Conservation (phyloP, 192 early-diverging fungal species). For the Phycomyces blakesleeanus region DNA sequence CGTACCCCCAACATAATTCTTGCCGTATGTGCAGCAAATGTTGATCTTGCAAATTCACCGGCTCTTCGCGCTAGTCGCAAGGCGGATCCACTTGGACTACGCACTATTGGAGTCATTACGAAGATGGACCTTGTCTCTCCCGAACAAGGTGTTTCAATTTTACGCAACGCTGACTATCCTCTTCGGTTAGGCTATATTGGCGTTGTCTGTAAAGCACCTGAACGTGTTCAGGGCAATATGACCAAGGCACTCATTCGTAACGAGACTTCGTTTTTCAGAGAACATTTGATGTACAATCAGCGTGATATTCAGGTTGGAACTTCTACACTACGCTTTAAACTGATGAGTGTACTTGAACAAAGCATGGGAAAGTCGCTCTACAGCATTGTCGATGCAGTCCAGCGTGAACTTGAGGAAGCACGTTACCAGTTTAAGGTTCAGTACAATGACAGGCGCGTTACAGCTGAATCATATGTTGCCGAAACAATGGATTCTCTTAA, state of each 20-base stretch:
- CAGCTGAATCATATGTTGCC: conserved; percentile 93
- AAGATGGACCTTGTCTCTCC: conserved; percentile 89
- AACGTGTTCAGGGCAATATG: conserved; percentile 38
- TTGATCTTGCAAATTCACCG: conserved; percentile 84
- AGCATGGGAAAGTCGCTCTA: conserved; percentile 84
- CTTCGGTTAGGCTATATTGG: conserved; percentile 94
- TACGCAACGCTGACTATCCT: conserved; percentile 91
- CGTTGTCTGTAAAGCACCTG: conserved; percentile 79
- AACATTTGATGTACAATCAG: conserved; percentile 53
- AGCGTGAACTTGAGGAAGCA: conserved; percentile 90
- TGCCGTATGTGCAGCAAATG: conserved; percentile 81
- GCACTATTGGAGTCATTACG: conserved; percentile 83
- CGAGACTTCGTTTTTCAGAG: conserved; percentile 56
- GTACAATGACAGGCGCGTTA: conserved; percentile 94
- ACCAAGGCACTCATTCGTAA: conserved; percentile 48
- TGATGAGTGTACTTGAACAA: conserved; percentile 89
- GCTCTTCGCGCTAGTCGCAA: conserved; percentile 75
- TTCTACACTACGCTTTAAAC: conserved; percentile 74
- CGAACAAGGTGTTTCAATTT: conserved; percentile 68
- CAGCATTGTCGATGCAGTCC: conserved; percentile 88
- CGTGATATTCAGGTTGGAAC: conserved; percentile 79
- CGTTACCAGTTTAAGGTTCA: conserved; percentile 98
- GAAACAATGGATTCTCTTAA: conserved; percentile 93
- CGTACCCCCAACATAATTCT: conserved; percentile 79
- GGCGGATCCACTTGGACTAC: conserved; percentile 72